These are phyloP conservation scores for Vickermania ingenoplastis DNA, from an alignment of 208 protist genomes.

Conservation along the genomic window DNA sequence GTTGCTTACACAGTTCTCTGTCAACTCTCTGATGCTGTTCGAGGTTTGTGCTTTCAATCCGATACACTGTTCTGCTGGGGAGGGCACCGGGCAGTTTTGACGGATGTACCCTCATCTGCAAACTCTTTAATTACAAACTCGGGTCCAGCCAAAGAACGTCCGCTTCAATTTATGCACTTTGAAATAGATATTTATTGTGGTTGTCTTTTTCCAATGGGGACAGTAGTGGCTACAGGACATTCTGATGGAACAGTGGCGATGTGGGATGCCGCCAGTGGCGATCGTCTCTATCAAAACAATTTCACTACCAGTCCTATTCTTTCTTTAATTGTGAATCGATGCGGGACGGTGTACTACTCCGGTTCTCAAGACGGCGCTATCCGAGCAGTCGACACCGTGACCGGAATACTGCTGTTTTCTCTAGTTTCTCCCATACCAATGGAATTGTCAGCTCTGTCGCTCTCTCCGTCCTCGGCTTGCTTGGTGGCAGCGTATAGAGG, in stretches of 20 bases:
- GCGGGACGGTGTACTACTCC: slow-evolving; percentile 67
- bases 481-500: slow-evolving; percentile 64
- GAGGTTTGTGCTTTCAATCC: slow-evolving; percentile 30
- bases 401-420: slow-evolving; percentile 53
- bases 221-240: slow-evolving; percentile 55
- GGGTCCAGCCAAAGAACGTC: slow-evolving; percentile 4
- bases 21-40: slow-evolving; percentile 34
- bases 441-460: slow-evolving; percentile 56
- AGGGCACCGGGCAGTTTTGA: slow-evolving; percentile 39
- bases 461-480: slow-evolving; percentile 66
- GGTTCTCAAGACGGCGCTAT: slow-evolving; percentile 65
- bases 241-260: slow-evolving; percentile 69
- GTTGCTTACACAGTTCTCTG: slow-evolving; percentile 20
- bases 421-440: slow-evolving; percentile 49
- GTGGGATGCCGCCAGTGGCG: slow-evolving; percentile 54
- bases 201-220: slow-evolving; percentile 69
- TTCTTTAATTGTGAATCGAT: slow-evolving; percentile 44
- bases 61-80: slow-evolving; percentile 61
- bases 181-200: slow-evolving; percentile 50
- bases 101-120: slow-evolving; percentile 29
- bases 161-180: slow-evolving; percentile 46
- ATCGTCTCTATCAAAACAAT: slow-evolving; percentile 52
- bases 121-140: neutral
- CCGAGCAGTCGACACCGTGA: slow-evolving; percentile 65
- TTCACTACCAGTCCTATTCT: slow-evolving; percentile 57